phyloP scores from a whole-genome alignment of 2,329 filamentous ascomycete species.

The Emergomyces africanus region DNA sequence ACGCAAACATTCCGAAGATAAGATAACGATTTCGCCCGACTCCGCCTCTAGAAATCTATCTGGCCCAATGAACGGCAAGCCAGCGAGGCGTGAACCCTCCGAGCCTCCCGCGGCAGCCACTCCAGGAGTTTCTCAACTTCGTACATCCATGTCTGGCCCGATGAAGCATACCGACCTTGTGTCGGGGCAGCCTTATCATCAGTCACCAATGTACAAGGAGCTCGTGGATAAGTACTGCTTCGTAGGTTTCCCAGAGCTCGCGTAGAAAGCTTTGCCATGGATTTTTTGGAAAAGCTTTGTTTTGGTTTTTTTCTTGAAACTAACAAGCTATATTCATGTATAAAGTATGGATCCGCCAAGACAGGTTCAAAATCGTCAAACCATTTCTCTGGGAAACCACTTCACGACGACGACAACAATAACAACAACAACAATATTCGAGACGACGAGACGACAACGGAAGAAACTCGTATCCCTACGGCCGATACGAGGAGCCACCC shows the following conservation, averaged over 20 bases:
- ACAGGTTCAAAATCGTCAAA: constrained; percentile 10
- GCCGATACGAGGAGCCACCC: not conserved
- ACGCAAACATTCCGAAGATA: constrained; percentile 44
- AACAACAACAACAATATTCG: not conserved
- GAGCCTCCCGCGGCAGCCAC: not conserved
- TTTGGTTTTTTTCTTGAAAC: too few species aligned
- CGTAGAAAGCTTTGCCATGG: not conserved
- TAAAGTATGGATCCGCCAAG: constrained; percentile 3
- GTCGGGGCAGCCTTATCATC: constrained; percentile 53
- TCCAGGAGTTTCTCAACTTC: not conserved
- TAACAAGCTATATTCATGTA: not conserved
- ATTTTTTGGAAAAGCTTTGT: too few species aligned
- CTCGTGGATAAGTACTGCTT: constrained; percentile 99
- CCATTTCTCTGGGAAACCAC: constrained; percentile 1
- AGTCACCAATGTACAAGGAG: constrained; percentile 88
- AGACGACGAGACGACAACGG: not conserved
- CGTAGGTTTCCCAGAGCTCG: constrained; percentile 54
- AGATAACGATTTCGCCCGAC: constrained; percentile 45
- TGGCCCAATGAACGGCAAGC: not conserved
- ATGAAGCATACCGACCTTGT: constrained; percentile 6
- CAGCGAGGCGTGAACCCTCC: not conserved
- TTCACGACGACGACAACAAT: too few species aligned
- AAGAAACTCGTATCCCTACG: too few species aligned
- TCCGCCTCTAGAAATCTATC: constrained; percentile 20
- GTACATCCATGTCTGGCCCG: not conserved